Base-by-base conservation (phyloP, 2,329 filamentous ascomycete genomes). In the Cercospora nicotianae region DNA sequence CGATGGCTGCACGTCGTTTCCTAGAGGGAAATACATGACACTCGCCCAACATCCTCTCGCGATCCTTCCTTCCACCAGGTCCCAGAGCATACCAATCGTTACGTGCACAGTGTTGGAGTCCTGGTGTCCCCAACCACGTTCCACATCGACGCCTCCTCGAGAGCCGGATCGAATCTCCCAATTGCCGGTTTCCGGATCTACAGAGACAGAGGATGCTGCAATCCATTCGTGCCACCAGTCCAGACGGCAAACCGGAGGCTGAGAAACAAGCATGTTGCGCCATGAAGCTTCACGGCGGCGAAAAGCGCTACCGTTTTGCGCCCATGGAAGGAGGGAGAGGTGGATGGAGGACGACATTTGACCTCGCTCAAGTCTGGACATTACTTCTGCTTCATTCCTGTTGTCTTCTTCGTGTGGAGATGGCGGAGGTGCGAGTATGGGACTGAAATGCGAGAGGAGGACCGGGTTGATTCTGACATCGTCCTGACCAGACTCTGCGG, bases 221-320 rank as follows among this genome's bases (percentile, higher is more conserved):
- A 64, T 45, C 69, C 69, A 70, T n/a, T 64, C 36, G 53, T 70
- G 66, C 66, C 67, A 69, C 66, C 67, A 70, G 39, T 67, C 64
- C 8, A 70, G 28, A 2, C 64, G 61, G 6, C 26, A 5, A 18
- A 70, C 45, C 2, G 69, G 66, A 7, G 69, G 69, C 33, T 70
- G 69, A 8, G 60, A 63, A 23, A 70, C 57, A 28, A 63, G 42
- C 69, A 70, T 70, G 12, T 64, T 66, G 9, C 69, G 60, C 69
- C 69, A 70, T 10, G 67, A 70, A 31, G 69, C 69, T 23, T 63
- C 64, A 1, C 23, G n/a, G 3, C 69, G 48, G 16, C 66, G 55
- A 28, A 66, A 70, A 5, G 69, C 66, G 10, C 26, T 67, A 16
- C 64, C 66, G 28, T 64, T 60, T 36, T 30, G 39, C 3, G 66